Evolutionary conservation across 306 rosid genomes (phyloP), one percentile per base, ranked within the genome.

Genomic region (Betula pendula): DNA sequence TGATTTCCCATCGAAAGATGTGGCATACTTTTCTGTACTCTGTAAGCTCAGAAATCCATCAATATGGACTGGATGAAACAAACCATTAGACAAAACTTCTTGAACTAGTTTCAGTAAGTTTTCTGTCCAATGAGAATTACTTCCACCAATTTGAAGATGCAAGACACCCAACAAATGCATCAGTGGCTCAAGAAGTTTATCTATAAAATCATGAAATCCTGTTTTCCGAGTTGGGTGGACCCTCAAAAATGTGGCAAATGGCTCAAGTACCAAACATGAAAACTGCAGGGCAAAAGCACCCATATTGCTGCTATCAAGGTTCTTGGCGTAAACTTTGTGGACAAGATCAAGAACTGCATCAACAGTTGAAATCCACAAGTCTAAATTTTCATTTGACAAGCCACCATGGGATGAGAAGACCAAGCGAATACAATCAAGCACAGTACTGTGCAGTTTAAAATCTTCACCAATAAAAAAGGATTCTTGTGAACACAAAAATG

Each of bases 361-460:
- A 5, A 85, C 67, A 17, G 96, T 85, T 40, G 88, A 86, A 87
- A 89, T 73, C 96, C 98, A 95, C 49, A 78, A 74, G 48, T 86
- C 95, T 85, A 95, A 85, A 80, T 88, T 89, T 76, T 89, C 93
- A 79, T 84, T 88, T 5, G 90, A 88, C 77, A 89, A 77, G 76
- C 97, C 96, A 48, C 87, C 89, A 81, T 84, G 93, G 42, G 96
- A 87, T 40, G 95, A 87, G 87, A 92, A 95, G 53, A 90, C 86
- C 79, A 89, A 76, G 33, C 89, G 81, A 63, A 95, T 73, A 81
- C 97, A 95, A 56, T 88, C 93, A 77, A 89, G 89, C 49, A 79
- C 83, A 40, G 85, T 60, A 68, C 58, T 84, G 82, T 88, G 81
- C 71, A 88, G 75, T 83, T 78, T 90, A 67, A 43, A 82, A 58